Evolutionary conservation across 129 eudicot genomes (phyloP).

Genomic region (Oenanthe sinensis): DNA sequence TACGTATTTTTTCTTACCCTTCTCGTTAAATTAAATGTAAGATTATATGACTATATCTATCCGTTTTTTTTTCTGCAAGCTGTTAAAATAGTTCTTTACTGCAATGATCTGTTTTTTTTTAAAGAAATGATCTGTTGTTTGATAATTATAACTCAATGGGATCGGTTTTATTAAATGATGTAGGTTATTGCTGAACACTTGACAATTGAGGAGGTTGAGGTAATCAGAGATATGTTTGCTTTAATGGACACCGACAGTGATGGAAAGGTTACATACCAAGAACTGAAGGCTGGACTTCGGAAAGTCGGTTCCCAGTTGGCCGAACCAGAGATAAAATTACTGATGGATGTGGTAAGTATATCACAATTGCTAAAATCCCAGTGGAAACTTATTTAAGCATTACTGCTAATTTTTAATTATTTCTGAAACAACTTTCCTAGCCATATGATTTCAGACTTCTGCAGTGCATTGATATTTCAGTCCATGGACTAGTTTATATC

Average conservation of each 20-base stretch:
- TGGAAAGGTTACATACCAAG: constrained; percentile 25
- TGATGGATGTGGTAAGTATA: constrained; percentile 29
- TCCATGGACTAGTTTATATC: not conserved
- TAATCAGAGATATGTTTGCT: constrained; percentile 28
- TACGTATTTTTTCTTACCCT: not conserved
- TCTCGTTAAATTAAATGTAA: not conserved
- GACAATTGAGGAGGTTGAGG: constrained; percentile 28
- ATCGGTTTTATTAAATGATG: not conserved
- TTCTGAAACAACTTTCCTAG: not conserved
- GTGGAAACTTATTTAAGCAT: not conserved
- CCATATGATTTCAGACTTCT: not conserved
- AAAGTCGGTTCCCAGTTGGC: constrained; percentile 29
- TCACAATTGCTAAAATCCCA: not conserved
- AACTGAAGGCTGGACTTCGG: constrained; percentile 22
- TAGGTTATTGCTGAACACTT: constrained; percentile 31
- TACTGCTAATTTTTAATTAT: not conserved
- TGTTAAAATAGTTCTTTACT: not conserved
- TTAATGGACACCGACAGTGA: constrained; percentile 29
- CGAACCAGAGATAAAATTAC: constrained; percentile 29
- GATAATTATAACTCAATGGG: not conserved
- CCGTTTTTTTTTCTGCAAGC: not conserved
- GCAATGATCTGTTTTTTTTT: not conserved
- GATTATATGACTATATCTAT: not conserved
- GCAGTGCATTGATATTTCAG: not conserved
- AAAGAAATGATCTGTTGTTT: not conserved